phyloP scores from a whole-genome alignment of 352 stramenopile species.

The Globisporangium emineosum region DNA sequence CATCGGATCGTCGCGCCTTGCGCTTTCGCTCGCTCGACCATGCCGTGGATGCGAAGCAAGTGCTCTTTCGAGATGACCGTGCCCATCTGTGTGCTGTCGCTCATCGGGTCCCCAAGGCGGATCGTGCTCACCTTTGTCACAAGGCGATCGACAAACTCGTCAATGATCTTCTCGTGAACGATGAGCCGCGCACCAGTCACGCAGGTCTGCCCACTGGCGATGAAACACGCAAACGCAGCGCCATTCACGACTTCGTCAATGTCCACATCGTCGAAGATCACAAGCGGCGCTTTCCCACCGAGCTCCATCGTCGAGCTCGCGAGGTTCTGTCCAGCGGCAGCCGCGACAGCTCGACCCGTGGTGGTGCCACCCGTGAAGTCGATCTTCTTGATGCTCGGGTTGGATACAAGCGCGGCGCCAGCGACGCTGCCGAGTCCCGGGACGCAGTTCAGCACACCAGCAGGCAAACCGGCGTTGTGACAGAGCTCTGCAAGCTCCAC shows the following conservation, averaged over 20 bases:
- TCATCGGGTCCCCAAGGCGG: constrained; percentile 53
- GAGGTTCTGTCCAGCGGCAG: constrained; percentile 35
- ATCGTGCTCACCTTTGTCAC: constrained; percentile 52
- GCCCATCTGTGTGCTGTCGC: constrained; percentile 52
- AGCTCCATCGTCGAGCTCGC: constrained; percentile 63
- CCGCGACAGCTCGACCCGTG: constrained; percentile 35
- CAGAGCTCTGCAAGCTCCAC: constrained; percentile 44
- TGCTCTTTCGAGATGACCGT: constrained; percentile 63
- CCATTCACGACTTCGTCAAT: constrained; percentile 59
- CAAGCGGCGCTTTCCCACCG: constrained; percentile 63
- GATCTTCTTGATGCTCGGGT: constrained; percentile 48
- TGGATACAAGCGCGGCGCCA: constrained; percentile 31
- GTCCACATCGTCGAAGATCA: constrained; percentile 67
- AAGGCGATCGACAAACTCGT: constrained; percentile 66
- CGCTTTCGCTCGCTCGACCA: constrained; percentile 70
- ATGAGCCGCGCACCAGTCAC: constrained; percentile 79
- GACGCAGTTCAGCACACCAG: constrained; percentile 49
- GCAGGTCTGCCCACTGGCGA: constrained; percentile 79
- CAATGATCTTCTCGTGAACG: constrained; percentile 74
- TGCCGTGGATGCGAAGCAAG: constrained; percentile 58
- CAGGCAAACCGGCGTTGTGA: constrained; percentile 31
- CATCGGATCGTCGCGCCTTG: constrained; percentile 76
- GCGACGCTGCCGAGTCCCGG: constrained; percentile 33
- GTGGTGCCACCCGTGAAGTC: constrained; percentile 49
- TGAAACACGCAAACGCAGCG: constrained; percentile 64